Base-by-base conservation (phyloP, 345 rosid genomes). In the Citrus maxima region DNA sequence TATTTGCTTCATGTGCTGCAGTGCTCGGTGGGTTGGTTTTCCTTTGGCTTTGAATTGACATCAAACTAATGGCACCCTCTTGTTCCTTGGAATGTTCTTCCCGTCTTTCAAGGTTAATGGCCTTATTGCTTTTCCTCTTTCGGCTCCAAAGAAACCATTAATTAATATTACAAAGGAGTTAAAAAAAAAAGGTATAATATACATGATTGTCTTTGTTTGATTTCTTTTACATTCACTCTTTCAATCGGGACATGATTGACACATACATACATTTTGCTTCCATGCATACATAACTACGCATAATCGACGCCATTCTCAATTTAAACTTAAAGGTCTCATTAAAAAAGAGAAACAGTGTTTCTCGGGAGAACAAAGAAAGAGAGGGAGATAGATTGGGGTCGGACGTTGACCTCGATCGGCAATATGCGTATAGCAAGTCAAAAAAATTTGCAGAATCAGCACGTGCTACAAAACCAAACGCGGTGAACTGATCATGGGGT, bases 51-150 rank as follows among this genome's bases (percentile, higher is more conserved):
- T 37, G 25, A 70, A 66, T 65, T 34, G 68, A 12, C 51, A 34
- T 34, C 32, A 35, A 32, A 34, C 25, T n/a, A 14, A 22, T 1
- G 18, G 56, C 74, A 34, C 4, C 18, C 35, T 35, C 63, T 61
- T 62, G 67, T 49, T 64, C 73, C 10, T 66, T 66, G 67, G 79
- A 78, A 54, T 76, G 82, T 73, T 81, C 81, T 84, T 74, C 75
- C 30, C 85, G 46, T 69, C 81, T 82, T 84, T 84, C 68, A 46
- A 84, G 85, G 81, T 49, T 79, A 79, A 73, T 81, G 81, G 67
- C 56, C 56, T 51, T 2, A 12, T 19, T 67, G 46, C 81, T 82
- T 84, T 79, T 77, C 83, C 58, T 77, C 87, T 84, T 84, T 82
- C 87, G 85, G 85, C 87, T 72, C 74, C 74, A 74, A 81, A 84